phyloP scores from a whole-genome alignment of 2,329 filamentous ascomycete genomes.

The Fusarium staphyleae region DNA sequence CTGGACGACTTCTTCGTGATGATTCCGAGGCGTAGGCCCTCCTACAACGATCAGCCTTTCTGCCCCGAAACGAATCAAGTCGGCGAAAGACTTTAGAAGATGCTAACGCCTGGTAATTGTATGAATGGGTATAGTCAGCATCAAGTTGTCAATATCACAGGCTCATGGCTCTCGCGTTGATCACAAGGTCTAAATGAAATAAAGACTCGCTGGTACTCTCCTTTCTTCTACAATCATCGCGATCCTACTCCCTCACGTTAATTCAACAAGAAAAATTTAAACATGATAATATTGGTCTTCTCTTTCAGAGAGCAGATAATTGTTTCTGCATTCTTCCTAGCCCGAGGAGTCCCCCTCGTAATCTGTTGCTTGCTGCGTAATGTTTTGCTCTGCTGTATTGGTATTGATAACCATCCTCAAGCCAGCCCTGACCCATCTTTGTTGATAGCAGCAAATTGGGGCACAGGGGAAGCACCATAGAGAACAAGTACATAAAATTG shows the following conservation, averaged over 20 bases:
- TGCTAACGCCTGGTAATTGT: no score
- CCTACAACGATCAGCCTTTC: no score
- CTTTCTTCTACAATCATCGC: not conserved
- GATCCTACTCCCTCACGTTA: not conserved
- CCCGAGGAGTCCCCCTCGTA: not conserved
- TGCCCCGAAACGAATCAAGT: no score
- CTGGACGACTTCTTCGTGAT: no score
- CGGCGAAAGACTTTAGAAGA: no score
- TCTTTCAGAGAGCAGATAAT: not conserved
- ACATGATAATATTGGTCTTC: not conserved
- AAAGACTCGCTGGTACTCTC: not conserved
- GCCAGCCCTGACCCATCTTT: constrained; percentile 58
- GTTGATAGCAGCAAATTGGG: constrained; percentile 47
- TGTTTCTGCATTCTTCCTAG: constrained; percentile 1
- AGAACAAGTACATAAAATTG: constrained; percentile 14
- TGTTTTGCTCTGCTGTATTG: constrained; percentile 14
- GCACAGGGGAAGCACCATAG: not conserved
- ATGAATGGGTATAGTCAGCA: not conserved
- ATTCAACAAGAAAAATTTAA: not conserved
- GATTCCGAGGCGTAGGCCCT: no score
- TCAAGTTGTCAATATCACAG: not conserved
- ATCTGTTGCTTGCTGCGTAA: constrained; percentile 31
- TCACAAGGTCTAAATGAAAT: not conserved
- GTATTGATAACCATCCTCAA: not conserved
- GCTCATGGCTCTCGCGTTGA: not conserved